Conservation (phyloP, 2,329 filamentous ascomycete genomes). For the Colletotrichum chlorophyti region DNA sequence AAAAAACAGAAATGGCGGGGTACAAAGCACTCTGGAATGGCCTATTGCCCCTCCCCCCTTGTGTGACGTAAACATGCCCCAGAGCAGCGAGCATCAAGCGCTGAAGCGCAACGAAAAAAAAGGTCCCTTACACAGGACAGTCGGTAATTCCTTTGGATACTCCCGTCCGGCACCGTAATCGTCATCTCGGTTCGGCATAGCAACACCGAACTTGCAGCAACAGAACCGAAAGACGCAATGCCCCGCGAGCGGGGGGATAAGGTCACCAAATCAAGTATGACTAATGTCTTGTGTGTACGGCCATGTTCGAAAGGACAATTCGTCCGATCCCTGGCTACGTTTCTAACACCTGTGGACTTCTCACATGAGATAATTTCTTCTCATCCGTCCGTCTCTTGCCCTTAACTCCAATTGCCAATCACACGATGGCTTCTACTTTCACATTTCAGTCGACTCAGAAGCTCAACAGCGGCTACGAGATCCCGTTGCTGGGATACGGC, state of each 20-base stretch:
- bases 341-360: not conserved
- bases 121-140: not conserved
- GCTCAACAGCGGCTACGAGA: slow-evolving; percentile 60
- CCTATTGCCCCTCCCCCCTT: slow-evolving; percentile 5
- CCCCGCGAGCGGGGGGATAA: not conserved
- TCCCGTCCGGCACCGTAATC: too few relatives aligned
- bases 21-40: not conserved
- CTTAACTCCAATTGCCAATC: too few relatives aligned
- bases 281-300: too few relatives aligned
- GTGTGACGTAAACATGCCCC: slow-evolving; percentile 16
- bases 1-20: not conserved
- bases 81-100: too few relatives aligned
- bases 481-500: slow-evolving; percentile 61
- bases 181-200: slow-evolving; percentile 18
- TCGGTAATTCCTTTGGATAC: too few relatives aligned
- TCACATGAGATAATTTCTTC: too few relatives aligned
- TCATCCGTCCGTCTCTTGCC: too few relatives aligned
- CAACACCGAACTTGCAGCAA: slow-evolving; percentile 23
- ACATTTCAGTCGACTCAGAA: slow-evolving; percentile 55
- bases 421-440: slow-evolving; percentile 51
- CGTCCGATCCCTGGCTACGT: not conserved
- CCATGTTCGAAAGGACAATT: not conserved
- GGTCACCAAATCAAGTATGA: slow-evolving; percentile 5
- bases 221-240: not conserved
- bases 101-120: too few relatives aligned